phyloP scores from a whole-genome alignment of 768 basidiomycete genomes.

The Hygrocybe punicea region DNA sequence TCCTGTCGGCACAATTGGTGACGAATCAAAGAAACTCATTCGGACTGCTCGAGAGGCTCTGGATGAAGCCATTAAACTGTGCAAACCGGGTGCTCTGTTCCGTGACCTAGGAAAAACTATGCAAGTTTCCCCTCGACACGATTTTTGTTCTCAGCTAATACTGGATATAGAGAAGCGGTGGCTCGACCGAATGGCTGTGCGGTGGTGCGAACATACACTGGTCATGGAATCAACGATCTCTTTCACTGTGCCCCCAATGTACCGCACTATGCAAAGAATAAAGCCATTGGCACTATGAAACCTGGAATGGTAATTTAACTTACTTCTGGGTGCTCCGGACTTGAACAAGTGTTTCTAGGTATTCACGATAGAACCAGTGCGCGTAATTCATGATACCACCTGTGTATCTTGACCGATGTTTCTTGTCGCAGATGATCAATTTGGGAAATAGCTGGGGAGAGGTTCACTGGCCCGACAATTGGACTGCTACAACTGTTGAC shows the following conservation, averaged over 20 bases:
- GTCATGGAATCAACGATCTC: constrained; percentile 83
- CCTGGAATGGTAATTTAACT: constrained; percentile 72
- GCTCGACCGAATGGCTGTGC: constrained; percentile 80
- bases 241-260: constrained; percentile 88
- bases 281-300: constrained; percentile 90
- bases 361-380: constrained; percentile 79
- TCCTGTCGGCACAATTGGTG: constrained; percentile 82
- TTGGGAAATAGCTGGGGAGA: constrained; percentile 72
- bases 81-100: constrained; percentile 90
- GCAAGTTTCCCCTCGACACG: constrained; percentile 43
- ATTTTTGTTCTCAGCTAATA: constrained; percentile 1
- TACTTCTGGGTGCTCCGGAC: background rate
- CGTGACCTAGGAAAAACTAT: constrained; percentile 85
- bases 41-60: constrained; percentile 76
- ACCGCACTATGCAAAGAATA: constrained; percentile 93
- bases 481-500: constrained; percentile 93
- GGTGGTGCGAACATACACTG: constrained; percentile 89
- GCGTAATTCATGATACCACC: constrained; percentile 17
- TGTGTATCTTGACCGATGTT: constrained; percentile 6
- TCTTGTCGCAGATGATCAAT: constrained; percentile 78
- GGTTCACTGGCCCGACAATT: constrained; percentile 89
- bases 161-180: constrained; percentile 65
- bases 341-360: constrained; percentile 32
- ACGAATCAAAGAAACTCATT: constrained; percentile 79
- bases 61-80: constrained; percentile 86